Percentiles rank a stretch among this genome's conserved stretches.
These are phyloP conservation scores for Phoma sp. DNA, from an alignment of 2,329 filamentous ascomycete genomes.

Conservation along the genomic window DNA sequence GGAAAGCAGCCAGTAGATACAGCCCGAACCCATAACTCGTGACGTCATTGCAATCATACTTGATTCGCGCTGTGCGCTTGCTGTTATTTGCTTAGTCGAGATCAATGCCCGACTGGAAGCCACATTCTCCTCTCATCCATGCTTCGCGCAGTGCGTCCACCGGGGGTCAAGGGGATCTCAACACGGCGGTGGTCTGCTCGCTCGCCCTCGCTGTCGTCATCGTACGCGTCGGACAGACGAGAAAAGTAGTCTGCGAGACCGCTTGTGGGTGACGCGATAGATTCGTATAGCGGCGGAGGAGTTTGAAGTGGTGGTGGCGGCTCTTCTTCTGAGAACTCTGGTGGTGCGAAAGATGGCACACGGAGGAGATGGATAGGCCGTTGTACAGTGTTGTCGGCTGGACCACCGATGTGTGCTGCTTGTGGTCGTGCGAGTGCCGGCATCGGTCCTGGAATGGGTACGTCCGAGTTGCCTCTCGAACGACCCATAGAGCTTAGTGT, in stretches of 20 bases:
- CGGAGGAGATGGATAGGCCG: constrained; percentile 86
- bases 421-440: constrained; percentile 60
- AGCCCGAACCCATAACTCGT: constrained; percentile 15
- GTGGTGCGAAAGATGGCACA: constrained; percentile 84
- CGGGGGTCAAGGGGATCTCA: constrained; percentile 68
- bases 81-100: background rate
- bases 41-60: constrained; percentile 22
- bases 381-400: constrained; percentile 55
- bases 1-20: constrained; percentile 7
- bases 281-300: constrained; percentile 84
- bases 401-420: constrained; percentile 54
- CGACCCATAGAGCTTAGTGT: constrained; percentile 64
- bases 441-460: constrained; percentile 40
- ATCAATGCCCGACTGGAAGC: constrained; percentile 53
- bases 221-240: constrained; percentile 70
- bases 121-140: constrained; percentile 68
- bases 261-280: constrained; percentile 74
- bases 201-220: constrained; percentile 65
- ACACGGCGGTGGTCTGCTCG: constrained; percentile 49
- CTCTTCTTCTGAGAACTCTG: constrained; percentile 81
- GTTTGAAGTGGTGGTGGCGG: constrained; percentile 77
- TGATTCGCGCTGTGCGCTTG: background rate
- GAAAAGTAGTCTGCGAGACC: constrained; percentile 86
- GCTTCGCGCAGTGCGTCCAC: constrained; percentile 65
- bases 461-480: constrained; percentile 36